phyloP scores from a whole-genome alignment of 352 stramenopile genomes.

The Globisporangium iwayamae region DNA sequence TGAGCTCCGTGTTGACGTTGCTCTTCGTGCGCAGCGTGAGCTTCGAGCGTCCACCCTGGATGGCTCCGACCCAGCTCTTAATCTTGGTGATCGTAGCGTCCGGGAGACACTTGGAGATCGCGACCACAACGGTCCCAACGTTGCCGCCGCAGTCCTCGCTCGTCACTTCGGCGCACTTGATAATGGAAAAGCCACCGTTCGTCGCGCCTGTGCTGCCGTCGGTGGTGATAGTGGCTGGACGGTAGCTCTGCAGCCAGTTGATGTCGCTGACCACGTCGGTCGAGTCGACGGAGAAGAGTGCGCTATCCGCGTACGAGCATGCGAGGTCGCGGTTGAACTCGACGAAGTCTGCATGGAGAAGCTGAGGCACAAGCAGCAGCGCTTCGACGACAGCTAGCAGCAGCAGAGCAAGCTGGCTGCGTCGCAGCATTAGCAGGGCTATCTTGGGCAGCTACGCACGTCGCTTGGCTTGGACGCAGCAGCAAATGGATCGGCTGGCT shows the following conservation, averaged over 20 bases:
- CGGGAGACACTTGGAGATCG: conserved; percentile 15
- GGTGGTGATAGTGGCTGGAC: neutral
- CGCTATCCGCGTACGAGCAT: conserved; percentile 13
- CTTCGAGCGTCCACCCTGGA: conserved; percentile 2
- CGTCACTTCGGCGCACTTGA: conserved; percentile 11
- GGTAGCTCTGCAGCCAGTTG: conserved; percentile 16
- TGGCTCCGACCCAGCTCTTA: conserved; percentile 4
- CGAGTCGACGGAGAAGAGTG: conserved; percentile 9
- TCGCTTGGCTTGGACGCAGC: too few relatives aligned
- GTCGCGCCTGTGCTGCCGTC: neutral
- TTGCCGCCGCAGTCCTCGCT: conserved; percentile 8
- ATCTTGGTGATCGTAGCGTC: conserved; percentile 11
- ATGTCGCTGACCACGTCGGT: conserved; percentile 7
- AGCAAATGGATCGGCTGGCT: too few relatives aligned
- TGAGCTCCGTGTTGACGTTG: conserved; percentile 13
- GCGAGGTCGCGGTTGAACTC: conserved; percentile 15
- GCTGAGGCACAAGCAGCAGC: neutral
- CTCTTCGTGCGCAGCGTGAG: conserved; percentile 1
- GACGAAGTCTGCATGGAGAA: conserved; percentile 4
- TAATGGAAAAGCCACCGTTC: conserved; percentile 5
- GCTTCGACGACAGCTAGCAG: neutral
- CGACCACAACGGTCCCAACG: neutral
- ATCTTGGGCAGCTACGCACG: neutral
- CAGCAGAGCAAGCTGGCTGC: neutral
- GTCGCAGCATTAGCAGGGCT: neutral